Evolutionary conservation across 2,329 filamentous ascomycete genomes (phyloP), one percentile per base, ranked within the genome.

Genomic region (Phyllosticta paracitricarpa): DNA sequence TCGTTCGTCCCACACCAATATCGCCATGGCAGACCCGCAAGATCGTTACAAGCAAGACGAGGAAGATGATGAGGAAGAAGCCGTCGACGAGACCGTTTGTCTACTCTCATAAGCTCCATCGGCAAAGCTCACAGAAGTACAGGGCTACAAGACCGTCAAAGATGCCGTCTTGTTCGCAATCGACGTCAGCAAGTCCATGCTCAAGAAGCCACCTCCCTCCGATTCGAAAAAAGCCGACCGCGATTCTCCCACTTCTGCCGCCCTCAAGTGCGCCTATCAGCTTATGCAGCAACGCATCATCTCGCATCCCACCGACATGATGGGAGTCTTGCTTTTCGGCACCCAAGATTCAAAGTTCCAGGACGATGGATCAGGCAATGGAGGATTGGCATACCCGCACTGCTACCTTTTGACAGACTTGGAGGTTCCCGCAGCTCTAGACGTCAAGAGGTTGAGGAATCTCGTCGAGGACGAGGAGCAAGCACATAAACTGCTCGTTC

Each of bases 271-370:
- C 68, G 94, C 93, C 62, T 96, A 96, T 70, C 85, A 91, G 70
- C 80, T 99, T 59, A 97, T 99, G 90, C 91, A 97, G 76, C 93
- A 97, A 77, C 90, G 94, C 68, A 97, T 99, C 74, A 97, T 99
- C 68, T 93, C 93, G 3, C 93, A 92, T 64, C 94, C 94, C 1
- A 92, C 88, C 70, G 94, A 99, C 64, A 95, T 97, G 89, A 97
- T 99, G 83, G 92, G 93, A 1, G 88, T 99, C 26, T 74, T 99
- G 48, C 80, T 99, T 0, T 99, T 95, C 71, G 92, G 92, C 8
- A 99, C 94, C 0, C 81, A 95, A 69, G 84, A 89, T 74, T 89
- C 91, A 51, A 91, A 87, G 67, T 92, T 91, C 65, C 84, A 87
- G 54, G 84, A 86, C 17, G 85, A 87, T 54, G 82, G 84, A 62